A percentile compares a stretch with the other conserved stretches of the same genome.
These are phyloP conservation scores for Chondrostereum purpureum DNA, from an alignment of 1,284 basidiomycete genomes.

Conservation along the genomic window DNA sequence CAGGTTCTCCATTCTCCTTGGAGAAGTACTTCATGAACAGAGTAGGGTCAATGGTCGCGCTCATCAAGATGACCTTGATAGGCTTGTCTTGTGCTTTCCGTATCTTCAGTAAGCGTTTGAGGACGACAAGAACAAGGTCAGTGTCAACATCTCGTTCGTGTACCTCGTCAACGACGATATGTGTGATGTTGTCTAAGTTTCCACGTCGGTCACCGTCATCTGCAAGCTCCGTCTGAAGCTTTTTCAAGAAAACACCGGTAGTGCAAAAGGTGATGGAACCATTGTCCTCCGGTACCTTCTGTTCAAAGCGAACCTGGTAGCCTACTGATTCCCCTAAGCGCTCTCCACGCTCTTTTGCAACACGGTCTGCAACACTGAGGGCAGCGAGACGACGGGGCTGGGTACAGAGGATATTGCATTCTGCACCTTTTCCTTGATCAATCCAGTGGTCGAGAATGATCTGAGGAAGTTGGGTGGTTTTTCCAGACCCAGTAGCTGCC, in stretches of 20 bases:
- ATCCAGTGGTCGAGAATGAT: constrained; percentile 87
- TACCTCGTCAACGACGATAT: constrained; percentile 93
- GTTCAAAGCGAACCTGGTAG: constrained; percentile 92
- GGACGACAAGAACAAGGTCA: constrained; percentile 85
- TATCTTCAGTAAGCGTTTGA: constrained; percentile 81
- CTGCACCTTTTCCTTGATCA: constrained; percentile 69
- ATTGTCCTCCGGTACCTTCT: constrained; percentile 73
- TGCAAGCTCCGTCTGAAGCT: constrained; percentile 76
- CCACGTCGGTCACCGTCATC: constrained; percentile 27
- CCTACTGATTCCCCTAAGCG: constrained; percentile 70
- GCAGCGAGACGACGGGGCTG: constrained; percentile 92
- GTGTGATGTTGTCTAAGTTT: constrained; percentile 78
- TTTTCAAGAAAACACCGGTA: constrained; percentile 85
- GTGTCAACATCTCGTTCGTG: constrained; percentile 96
- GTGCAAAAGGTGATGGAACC: constrained; percentile 94
- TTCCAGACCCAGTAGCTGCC: constrained; percentile 94
- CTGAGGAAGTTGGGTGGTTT: constrained; percentile 95
- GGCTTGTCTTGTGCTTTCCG: constrained; percentile 70
- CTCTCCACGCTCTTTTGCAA: constrained; percentile 87
- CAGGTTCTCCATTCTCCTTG: constrained; percentile 54
- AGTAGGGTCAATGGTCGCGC: constrained; percentile 88
- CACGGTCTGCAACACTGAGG: constrained; percentile 88
- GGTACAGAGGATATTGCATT: constrained; percentile 91
- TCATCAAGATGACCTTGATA: constrained; percentile 91
- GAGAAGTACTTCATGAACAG: constrained; percentile 88